Conservation (phyloP, 805 yeast genomes). For the Danielia oregonensis region DNA sequence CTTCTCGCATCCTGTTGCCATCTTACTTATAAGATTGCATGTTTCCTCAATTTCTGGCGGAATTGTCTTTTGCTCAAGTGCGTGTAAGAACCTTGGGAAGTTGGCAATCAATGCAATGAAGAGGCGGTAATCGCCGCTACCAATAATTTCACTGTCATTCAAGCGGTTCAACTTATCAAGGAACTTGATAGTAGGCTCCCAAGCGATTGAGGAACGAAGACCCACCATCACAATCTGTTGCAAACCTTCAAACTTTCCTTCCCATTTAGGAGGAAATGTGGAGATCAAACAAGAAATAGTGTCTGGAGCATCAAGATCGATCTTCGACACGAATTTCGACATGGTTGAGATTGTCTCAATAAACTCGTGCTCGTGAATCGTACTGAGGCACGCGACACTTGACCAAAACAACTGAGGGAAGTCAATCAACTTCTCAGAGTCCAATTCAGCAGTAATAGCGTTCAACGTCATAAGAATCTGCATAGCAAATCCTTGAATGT, state of each 20-base stretch:
- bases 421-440: conserved; percentile 71
- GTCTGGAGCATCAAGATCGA: conserved; percentile 80
- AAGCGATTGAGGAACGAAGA: conserved; percentile 72
- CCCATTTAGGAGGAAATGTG: conserved; percentile 94
- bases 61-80: conserved; percentile 55
- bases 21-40: conserved; percentile 42
- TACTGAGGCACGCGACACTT: conserved; percentile 83
- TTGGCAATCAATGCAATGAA: conserved; percentile 72
- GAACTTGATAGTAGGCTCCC: conserved; percentile 70
- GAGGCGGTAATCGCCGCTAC: conserved; percentile 64
- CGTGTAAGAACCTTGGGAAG: conserved; percentile 80
- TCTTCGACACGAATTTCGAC: conserved; percentile 78
- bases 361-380: conserved; percentile 90
- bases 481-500: conserved; percentile 95
- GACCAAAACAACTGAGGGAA: conserved; percentile 97
- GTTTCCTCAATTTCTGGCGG: conserved; percentile 47
- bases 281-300: conserved; percentile 79
- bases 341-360: conserved; percentile 81
- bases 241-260: conserved; percentile 86
- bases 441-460: conserved; percentile 84
- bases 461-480: conserved; percentile 94
- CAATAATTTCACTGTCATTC: conserved; percentile 72
- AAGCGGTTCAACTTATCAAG: conserved; percentile 67
- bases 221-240: conserved; percentile 81
- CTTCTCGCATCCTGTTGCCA: conserved; percentile 58